Conservation (phyloP, 169 alveolate genomes). For the Babesia ovata region DNA sequence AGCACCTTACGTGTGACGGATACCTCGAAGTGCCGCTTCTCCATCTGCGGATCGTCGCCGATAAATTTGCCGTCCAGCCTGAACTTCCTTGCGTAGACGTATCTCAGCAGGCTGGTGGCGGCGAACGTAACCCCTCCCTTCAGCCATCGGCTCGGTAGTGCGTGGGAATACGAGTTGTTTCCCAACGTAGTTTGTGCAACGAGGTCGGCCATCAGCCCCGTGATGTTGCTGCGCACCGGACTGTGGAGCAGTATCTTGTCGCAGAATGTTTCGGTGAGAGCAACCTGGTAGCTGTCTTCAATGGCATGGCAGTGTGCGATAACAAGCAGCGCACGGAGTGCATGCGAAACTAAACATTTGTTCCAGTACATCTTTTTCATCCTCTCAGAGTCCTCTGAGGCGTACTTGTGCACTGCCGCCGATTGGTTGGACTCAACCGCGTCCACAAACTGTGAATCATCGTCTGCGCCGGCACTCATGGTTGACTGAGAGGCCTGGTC, state of each 20-base stretch:
- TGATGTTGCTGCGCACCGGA: slow-evolving; percentile 32
- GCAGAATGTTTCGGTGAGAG: slow-evolving; percentile 29
- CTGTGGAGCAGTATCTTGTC: slow-evolving; percentile 42
- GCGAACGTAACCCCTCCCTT: slow-evolving; percentile 32
- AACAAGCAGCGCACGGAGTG: slow-evolving; percentile 25
- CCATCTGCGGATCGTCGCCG: slow-evolving; percentile 31
- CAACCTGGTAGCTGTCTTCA: slow-evolving; percentile 36
- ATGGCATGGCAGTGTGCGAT: slow-evolving; percentile 22
- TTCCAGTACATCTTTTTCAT: slow-evolving; percentile 14
- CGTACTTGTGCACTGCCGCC: slow-evolving; percentile 14
- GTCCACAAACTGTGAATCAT: slow-evolving; percentile 24
- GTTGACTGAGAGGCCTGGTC: slow-evolving; percentile 17
- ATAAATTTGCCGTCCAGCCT: slow-evolving; percentile 34
- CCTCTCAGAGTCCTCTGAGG: slow-evolving; percentile 4
- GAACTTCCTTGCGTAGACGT: slow-evolving; percentile 33
- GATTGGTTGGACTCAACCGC: slow-evolving; percentile 28
- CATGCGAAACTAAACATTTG: slow-evolving; percentile 10
- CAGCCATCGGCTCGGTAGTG: slow-evolving; percentile 48
- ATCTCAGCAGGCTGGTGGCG: slow-evolving; percentile 28
- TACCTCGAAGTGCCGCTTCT: slow-evolving; percentile 25
- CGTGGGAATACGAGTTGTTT: slow-evolving; percentile 23
- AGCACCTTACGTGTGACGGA: slow-evolving; percentile 39
- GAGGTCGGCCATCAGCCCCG: slow-evolving; percentile 29
- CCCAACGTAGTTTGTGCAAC: slow-evolving; percentile 45
- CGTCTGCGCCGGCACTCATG: slow-evolving; percentile 11